Conservation (phyloP, 768 basidiomycete species). For the Boletus pseudopeckii region DNA sequence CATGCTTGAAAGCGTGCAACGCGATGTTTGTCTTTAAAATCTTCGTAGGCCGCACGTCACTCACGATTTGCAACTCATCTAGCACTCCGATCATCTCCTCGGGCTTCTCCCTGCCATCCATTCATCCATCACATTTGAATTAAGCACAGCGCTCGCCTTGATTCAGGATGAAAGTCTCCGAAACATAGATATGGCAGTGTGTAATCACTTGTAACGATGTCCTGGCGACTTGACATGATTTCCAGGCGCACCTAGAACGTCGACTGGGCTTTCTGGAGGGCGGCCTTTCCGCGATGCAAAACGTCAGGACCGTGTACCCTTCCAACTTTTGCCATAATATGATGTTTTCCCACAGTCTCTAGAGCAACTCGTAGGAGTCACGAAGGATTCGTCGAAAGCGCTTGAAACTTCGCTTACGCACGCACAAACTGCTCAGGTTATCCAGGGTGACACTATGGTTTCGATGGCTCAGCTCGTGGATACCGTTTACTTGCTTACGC, state of each 20-base stretch:
- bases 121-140: constrained; percentile 24
- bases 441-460: constrained; percentile 36
- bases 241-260: constrained; percentile 31
- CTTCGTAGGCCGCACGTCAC: background rate
- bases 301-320: constrained; percentile 22
- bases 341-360: constrained; percentile 21
- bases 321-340: constrained; percentile 9
- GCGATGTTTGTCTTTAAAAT: constrained; percentile 17
- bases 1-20: constrained; percentile 24
- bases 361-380: constrained; percentile 13
- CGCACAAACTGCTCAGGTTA: constrained; percentile 30
- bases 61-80: background rate
- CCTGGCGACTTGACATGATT: constrained; percentile 5
- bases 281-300: constrained; percentile 29
- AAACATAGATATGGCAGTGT: constrained; percentile 25
- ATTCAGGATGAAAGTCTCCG: constrained; percentile 29
- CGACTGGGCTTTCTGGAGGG: constrained; percentile 26
- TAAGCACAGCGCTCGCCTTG: constrained; percentile 23
- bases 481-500: constrained; percentile 37
- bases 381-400: constrained; percentile 23
- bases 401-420: constrained; percentile 32
- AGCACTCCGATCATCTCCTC: constrained; percentile 31
- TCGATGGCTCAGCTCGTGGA: constrained; percentile 37
- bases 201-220: constrained; percentile 7
- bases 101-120: constrained; percentile 21